Evolutionary conservation across 2,329 filamentous ascomycete species (phyloP).

Genomic region (Talaromyces rugulosus): DNA sequence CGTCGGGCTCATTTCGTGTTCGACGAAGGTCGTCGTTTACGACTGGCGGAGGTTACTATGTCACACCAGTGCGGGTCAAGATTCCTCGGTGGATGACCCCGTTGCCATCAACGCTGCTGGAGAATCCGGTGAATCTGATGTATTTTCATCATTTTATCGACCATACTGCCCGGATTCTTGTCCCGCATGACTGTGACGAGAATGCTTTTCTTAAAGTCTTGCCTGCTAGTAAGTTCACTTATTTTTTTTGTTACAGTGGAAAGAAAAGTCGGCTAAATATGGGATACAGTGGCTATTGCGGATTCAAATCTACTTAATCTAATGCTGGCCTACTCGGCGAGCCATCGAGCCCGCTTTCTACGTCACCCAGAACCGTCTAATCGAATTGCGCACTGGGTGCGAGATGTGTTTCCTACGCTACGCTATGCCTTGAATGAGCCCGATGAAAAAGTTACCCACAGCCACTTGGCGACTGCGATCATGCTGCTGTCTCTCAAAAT

Average conservation of each 20-base stretch:
- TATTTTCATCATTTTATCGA: constrained; percentile 73
- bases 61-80: constrained; percentile 61
- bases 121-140: constrained; percentile 77
- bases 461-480: constrained; percentile 73
- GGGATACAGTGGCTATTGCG: constrained; percentile 38
- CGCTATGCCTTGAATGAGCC: constrained; percentile 62
- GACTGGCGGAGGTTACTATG: constrained; percentile 64
- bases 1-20: constrained; percentile 6
- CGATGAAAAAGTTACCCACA: constrained; percentile 62
- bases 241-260: neutral
- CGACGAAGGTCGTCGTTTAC: constrained; percentile 45
- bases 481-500: constrained; percentile 83
- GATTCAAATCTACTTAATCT: constrained; percentile 65
- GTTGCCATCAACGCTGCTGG: constrained; percentile 54
- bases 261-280: constrained; percentile 29
- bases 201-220: constrained; percentile 59
- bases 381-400: constrained; percentile 75
- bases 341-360: constrained; percentile 71
- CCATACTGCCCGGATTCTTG: constrained; percentile 67
- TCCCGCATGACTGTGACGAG: constrained; percentile 58
- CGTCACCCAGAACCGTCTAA: constrained; percentile 69
- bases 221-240: constrained; percentile 53
- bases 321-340: constrained; percentile 78
- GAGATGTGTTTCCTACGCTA: constrained; percentile 64
- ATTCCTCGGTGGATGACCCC: constrained; percentile 56